Evolutionary conservation across 192 early-diverging fungal genomes (phyloP).

Genomic region (Jimgerdemannia lactiflua): DNA sequence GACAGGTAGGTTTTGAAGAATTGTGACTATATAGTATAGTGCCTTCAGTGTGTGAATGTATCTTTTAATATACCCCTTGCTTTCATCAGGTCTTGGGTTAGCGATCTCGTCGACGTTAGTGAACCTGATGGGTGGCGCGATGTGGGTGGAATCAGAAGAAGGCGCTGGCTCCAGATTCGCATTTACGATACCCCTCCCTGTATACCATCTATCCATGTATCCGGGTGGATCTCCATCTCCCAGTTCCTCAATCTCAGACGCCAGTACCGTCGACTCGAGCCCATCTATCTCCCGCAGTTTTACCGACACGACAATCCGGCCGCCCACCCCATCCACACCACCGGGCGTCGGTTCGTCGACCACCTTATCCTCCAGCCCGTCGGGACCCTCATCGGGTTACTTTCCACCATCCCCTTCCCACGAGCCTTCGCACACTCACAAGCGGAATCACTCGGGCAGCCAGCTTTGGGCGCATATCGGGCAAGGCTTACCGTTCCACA

Average conservation of each 20-base stretch:
- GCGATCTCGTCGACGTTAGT: conserved; percentile 63
- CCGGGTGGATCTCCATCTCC: neutral
- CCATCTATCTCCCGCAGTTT: neutral
- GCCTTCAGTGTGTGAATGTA: too few species aligned
- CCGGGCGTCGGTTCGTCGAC: neutral
- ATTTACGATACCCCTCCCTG: conserved; percentile 38
- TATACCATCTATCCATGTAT: neutral
- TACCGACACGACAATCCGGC: neutral
- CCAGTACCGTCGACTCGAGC: neutral
- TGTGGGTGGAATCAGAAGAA: conserved; percentile 54
- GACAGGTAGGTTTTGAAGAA: conserved; percentile 27
- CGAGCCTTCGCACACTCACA: neutral
- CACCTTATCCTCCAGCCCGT: neutral
- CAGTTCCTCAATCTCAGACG: neutral
- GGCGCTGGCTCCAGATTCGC: conserved; percentile 53
- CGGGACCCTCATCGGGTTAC: neutral
- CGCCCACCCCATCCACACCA: neutral
- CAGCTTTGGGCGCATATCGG: neutral
- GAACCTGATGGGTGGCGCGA: conserved; percentile 62
- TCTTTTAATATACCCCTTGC: neutral
- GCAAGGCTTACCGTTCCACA: neutral
- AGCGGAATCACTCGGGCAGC: neutral
- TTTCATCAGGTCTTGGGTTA: conserved; percentile 48
- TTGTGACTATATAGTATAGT: neutral
- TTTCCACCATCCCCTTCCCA: neutral